Percentiles rank a stretch among this genome's conserved stretches.
Conservation (phyloP, 768 basidiomycete species). For the Mycena olivaceomarginata region DNA sequence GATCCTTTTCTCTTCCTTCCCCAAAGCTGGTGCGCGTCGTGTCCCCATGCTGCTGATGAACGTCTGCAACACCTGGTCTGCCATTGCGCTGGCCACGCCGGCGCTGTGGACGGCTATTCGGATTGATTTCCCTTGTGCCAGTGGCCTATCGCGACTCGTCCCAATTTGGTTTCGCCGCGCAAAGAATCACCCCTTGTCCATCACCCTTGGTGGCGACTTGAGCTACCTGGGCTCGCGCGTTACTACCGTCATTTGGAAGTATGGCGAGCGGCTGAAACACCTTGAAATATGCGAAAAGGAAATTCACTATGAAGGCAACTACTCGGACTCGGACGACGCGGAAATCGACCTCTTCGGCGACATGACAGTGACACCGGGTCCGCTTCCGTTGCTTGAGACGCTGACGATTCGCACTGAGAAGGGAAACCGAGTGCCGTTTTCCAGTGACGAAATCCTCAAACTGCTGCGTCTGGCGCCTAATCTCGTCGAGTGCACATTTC, state of each 20-base stretch:
- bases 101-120: neutral
- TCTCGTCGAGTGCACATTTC: neutral
- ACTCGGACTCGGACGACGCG: neutral
- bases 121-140: neutral
- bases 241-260: too few relatives aligned
- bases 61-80: neutral
- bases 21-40: neutral
- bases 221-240: too few relatives aligned
- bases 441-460: neutral
- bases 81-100: neutral
- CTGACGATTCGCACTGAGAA: neutral
- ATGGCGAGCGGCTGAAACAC: too few relatives aligned
- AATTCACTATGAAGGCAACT: neutral
- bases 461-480: neutral
- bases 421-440: neutral
- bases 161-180: neutral
- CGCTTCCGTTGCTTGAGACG: neutral
- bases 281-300: neutral
- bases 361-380: neutral
- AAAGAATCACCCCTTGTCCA: neutral
- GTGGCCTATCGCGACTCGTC: neutral
- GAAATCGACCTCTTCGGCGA: neutral
- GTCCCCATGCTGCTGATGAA: neutral
- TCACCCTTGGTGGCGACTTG: too few relatives aligned
- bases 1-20: neutral